Evolutionary conservation across 306 rosid genomes (phyloP).

Genomic region (Casuarina equisetifolia): DNA sequence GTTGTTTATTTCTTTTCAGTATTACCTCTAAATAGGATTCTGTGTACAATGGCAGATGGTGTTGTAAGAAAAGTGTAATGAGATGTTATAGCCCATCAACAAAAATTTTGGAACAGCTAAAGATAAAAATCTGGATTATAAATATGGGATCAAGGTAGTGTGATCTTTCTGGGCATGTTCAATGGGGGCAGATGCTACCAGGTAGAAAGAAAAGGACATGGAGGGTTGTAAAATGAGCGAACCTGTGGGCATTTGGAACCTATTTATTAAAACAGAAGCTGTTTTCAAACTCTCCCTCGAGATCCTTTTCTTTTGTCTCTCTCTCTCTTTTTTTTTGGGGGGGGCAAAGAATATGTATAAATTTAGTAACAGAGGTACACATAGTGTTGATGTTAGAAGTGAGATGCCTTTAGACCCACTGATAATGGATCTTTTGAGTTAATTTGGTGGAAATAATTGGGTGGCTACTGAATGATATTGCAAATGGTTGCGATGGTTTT

Average conservation of each 20-base stretch:
- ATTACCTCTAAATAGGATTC: not conserved
- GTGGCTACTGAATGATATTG: not conserved
- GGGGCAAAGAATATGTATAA: too few species aligned
- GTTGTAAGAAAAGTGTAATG: not conserved
- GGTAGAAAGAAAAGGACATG: not conserved
- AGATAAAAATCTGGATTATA: not conserved
- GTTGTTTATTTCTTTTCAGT: not conserved
- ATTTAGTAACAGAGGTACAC: not conserved
- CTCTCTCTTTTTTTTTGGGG: not conserved
- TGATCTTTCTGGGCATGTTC: not conserved
- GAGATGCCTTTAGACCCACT: not conserved
- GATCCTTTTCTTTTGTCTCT: not conserved
- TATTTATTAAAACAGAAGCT: not conserved
- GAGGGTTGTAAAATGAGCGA: not conserved
- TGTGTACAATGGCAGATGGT: not conserved
- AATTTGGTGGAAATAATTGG: not conserved
- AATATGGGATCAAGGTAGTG: not conserved
- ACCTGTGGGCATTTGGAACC: not conserved
- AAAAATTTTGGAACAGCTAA: not conserved
- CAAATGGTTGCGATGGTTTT: not conserved
- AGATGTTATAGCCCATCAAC: not conserved
- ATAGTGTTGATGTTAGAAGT: not conserved
- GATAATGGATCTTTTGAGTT: not conserved
- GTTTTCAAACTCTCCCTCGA: not conserved
- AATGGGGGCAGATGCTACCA: not conserved